phyloP scores from a whole-genome alignment of 2,329 filamentous ascomycete genomes.

The Didymellaceae sp. region DNA sequence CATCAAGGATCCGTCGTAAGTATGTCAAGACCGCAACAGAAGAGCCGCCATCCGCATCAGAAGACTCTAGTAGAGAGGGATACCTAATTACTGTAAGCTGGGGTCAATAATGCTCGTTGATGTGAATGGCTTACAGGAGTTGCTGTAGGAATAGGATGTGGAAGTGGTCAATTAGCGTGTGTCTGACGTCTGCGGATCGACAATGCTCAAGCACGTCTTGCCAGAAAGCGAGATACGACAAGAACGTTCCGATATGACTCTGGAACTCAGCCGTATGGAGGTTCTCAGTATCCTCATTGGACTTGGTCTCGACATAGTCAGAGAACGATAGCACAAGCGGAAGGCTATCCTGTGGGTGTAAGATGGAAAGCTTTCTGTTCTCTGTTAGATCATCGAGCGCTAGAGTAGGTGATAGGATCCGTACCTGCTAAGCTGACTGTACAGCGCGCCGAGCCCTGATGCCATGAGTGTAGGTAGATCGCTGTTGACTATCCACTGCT shows the following conservation, averaged over 20 bases:
- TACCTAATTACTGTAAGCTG: constrained; percentile 65
- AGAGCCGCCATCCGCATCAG: constrained; percentile 94
- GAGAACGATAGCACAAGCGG: constrained; percentile 87
- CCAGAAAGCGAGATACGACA: constrained; percentile 96
- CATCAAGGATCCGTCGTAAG: constrained; percentile 86
- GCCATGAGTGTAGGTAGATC: constrained; percentile 97
- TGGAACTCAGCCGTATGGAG: constrained; percentile 78
- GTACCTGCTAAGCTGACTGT: constrained; percentile 70
- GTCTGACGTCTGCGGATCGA: constrained; percentile 87
- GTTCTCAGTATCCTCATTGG: constrained; percentile 70
- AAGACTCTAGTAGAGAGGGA: constrained; percentile 93
- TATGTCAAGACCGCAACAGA: constrained; percentile 96
- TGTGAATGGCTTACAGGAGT: constrained; percentile 66
- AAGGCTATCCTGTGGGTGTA: constrained; percentile 74
- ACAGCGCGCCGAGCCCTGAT: constrained; percentile 82
- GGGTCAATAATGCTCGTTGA: not conserved
- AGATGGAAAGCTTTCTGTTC: constrained; percentile 76
- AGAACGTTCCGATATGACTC: constrained; percentile 87
- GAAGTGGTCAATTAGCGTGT: constrained; percentile 93
- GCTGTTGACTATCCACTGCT: constrained; percentile 97
- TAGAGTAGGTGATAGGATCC: constrained; percentile 11
- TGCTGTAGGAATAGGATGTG: constrained; percentile 96
- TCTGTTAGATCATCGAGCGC: constrained; percentile 18
- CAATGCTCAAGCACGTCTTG: constrained; percentile 98
- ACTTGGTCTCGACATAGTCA: constrained; percentile 79